Percentiles rank a stretch among this genome's conserved stretches.
These are phyloP conservation scores for Acer campestre DNA, from an alignment of 345 rosid genomes.

Conservation along the genomic window DNA sequence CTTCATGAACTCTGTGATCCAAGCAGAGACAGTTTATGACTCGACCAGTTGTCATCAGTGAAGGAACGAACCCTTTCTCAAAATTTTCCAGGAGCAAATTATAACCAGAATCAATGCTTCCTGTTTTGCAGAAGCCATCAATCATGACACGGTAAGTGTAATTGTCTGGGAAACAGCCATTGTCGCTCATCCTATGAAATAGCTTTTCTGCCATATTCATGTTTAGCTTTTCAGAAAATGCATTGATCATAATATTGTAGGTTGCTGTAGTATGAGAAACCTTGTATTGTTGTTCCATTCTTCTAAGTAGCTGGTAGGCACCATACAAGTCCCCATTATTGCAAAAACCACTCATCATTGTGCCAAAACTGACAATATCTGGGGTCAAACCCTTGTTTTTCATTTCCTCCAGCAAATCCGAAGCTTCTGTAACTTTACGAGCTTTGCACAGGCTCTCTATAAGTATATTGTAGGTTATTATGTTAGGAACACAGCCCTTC, in stretches of 20 bases:
- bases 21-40: slow-evolving; percentile 82
- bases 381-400: slow-evolving; percentile 53
- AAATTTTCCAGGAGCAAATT: slow-evolving; percentile 57
- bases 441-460: slow-evolving; percentile 88
- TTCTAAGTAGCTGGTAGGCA: slow-evolving; percentile 62
- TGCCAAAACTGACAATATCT: slow-evolving; percentile 65
- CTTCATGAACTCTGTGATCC: slow-evolving; percentile 65
- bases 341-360: slow-evolving; percentile 72
- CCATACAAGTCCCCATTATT: slow-evolving; percentile 64
- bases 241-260: slow-evolving; percentile 79
- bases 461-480: slow-evolving; percentile 76
- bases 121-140: slow-evolving; percentile 83
- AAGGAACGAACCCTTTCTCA: slow-evolving; percentile 68
- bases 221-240: slow-evolving; percentile 65
- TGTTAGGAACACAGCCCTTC: slow-evolving; percentile 74
- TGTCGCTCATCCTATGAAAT: slow-evolving; percentile 64
- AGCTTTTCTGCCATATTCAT: slow-evolving; percentile 60
- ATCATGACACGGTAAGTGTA: slow-evolving; percentile 80
- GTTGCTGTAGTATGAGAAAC: slow-evolving; percentile 57
- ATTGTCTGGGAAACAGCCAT: slow-evolving; percentile 61
- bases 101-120: slow-evolving; percentile 58
- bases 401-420: slow-evolving; percentile 63
- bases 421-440: slow-evolving; percentile 60
- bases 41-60: slow-evolving; percentile 68
- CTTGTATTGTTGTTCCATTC: slow-evolving; percentile 54